A percentile compares a stretch with the other conserved stretches of the same genome.
Conservation (phyloP, 2,329 filamentous ascomycete genomes). For the Aspergillus spinulosporus region DNA sequence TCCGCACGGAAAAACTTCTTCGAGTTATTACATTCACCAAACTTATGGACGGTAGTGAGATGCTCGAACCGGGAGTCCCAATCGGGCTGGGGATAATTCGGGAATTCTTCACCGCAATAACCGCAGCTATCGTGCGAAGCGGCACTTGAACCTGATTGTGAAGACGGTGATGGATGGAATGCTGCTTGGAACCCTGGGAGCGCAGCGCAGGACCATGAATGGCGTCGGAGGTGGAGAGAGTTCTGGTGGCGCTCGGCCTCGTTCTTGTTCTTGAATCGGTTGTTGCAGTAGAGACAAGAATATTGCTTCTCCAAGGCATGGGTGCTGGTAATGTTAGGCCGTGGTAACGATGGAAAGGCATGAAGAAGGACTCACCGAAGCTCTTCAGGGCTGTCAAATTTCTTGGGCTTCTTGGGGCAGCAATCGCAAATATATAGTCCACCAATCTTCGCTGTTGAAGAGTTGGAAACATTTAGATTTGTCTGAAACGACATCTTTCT, state of each 20-base stretch:
- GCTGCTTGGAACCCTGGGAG: constrained; percentile 73
- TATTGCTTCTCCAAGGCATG: constrained; percentile 97
- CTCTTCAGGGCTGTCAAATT: constrained; percentile 82
- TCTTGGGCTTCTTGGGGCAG: constrained; percentile 95
- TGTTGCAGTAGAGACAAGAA: constrained; percentile 86
- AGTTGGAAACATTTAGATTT: constrained; percentile 35
- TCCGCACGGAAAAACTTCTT: constrained; percentile 99
- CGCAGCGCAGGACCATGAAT: constrained; percentile 96
- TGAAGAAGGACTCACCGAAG: constrained; percentile 64
- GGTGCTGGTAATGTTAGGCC: constrained; percentile 55
- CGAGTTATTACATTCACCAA: constrained; percentile 93
- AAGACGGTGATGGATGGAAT: constrained; percentile 74
- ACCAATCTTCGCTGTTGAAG: constrained; percentile 49
- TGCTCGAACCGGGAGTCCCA: constrained; percentile 87
- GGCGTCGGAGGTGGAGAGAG: constrained; percentile 83
- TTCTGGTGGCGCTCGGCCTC: constrained; percentile 96
- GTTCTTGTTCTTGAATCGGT: constrained; percentile 98
- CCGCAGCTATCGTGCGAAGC: constrained; percentile 72
- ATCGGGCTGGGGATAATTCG: constrained; percentile 71
- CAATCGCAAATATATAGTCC: constrained; percentile 80
- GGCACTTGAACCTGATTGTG: constrained; percentile 38
- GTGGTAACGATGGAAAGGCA: not conserved
- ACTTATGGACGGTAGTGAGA: constrained; percentile 90
- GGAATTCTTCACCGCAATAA: constrained; percentile 92
- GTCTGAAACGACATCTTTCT: constrained; percentile 52